Base-by-base conservation (phyloP, 2,329 filamentous ascomycete species). In the Cladosporium sp. region DNA sequence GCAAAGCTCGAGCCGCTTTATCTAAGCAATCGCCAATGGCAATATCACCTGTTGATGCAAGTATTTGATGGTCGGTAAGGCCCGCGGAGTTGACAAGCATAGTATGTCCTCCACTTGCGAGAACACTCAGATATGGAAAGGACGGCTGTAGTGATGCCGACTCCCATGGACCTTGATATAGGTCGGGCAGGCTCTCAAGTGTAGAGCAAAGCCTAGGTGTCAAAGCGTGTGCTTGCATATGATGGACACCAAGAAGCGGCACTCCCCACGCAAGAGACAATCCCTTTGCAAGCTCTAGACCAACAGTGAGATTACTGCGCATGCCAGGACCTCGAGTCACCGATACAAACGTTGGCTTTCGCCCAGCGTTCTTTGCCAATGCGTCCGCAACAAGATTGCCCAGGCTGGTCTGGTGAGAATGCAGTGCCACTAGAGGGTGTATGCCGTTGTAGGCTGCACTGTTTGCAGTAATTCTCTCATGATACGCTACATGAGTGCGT, bases 171-270 rank as follows among this genome's bases (percentile, higher is more conserved):
- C 40, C 47, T 51, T 51, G 38, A 20, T 45, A 38, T 6, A 51
- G n/a, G 4, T 59, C 56, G 5, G 39, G 39, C 39, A 49, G 38
- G 12, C 22, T 37, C 34, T 51, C 49, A 3, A 59, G 38, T 17
- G 56, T 59, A 4, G 39, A 30, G 28, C 56, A 86, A 42, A 99
- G 82, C 9, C 91, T 82, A 15, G 93, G 89, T 17, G 94, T 97
- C 62, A 99, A 77, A 17, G 94, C 88, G 74, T 99, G 94, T 11
- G 92, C 94, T 72, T 97, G 92, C 94, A 99, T 97, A 74, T 99
- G 94, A 73, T 99, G 89, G 1, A 97, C 89, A 0, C 86, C 94
- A 1, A 97, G 73, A 34, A 97, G 77, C 3, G 93, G 92, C 38
- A 92, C 82, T 63, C 86, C 82, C 90, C 90, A 96, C 38, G 90